Evolutionary conservation across 352 stramenopile genomes (phyloP).

Genomic region (Globisporangium acanthophoron): DNA sequence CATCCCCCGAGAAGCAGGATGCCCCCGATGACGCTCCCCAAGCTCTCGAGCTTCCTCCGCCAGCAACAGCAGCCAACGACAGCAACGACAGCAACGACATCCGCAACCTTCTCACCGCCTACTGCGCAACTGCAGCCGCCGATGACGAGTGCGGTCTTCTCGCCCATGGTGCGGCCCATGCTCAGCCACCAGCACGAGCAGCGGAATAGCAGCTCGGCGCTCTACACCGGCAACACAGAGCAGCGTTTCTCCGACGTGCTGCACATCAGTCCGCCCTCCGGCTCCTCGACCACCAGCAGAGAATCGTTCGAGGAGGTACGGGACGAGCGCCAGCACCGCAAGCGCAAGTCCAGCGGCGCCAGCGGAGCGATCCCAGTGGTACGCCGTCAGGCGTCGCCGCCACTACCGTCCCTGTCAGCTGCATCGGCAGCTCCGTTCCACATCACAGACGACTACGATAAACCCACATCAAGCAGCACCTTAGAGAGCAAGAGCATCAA

Average conservation of each 20-base stretch:
- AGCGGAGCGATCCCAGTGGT: neutral
- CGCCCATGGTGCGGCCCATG: neutral
- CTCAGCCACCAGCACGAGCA: neutral
- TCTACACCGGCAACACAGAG: slow-evolving; percentile 2
- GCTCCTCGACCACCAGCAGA: neutral
- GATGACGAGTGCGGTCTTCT: neutral
- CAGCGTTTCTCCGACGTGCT: slow-evolving; percentile 1
- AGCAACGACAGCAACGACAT: neutral
- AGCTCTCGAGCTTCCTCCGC: slow-evolving; percentile 23
- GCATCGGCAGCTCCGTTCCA: neutral
- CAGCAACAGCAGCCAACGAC: neutral
- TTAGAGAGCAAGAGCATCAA: slow-evolving; percentile 5
- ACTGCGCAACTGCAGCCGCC: neutral
- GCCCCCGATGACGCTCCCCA: slow-evolving; percentile 14
- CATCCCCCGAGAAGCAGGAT: too few species aligned
- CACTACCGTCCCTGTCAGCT: neutral
- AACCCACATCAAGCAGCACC: neutral
- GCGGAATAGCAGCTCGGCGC: neutral
- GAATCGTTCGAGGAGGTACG: too few species aligned
- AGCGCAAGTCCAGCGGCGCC: slow-evolving; percentile 6
- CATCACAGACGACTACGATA: neutral
- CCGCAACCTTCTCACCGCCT: too few species aligned
- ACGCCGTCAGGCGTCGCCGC: neutral
- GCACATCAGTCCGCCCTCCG: neutral
- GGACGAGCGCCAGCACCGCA: neutral